Conservation (phyloP, 2,329 filamentous ascomycete genomes). For the Biscogniauxia mediterranea region DNA sequence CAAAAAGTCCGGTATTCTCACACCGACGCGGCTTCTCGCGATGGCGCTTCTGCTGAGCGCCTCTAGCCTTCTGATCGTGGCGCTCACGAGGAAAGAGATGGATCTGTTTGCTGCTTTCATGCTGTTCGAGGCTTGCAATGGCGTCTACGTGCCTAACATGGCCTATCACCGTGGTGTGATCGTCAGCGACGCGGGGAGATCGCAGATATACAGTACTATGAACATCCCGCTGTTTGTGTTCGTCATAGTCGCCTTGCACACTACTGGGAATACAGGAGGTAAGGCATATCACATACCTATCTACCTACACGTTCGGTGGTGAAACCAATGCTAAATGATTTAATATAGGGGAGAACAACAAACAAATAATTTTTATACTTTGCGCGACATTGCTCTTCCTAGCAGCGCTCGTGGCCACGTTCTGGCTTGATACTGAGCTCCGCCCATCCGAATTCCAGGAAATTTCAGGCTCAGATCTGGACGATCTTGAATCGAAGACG, state of each 20-base stretch:
- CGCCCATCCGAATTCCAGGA: conserved; percentile 6
- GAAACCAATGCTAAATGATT: neutral
- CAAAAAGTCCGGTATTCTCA: neutral
- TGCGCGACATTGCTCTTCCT: conserved; percentile 23
- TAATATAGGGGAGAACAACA: conserved; percentile 14
- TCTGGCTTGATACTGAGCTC: neutral
- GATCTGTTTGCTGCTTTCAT: conserved; percentile 28
- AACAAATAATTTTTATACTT: conserved; percentile 21
- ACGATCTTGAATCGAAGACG: neutral
- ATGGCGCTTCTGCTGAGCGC: conserved; percentile 24
- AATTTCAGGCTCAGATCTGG: conserved; percentile 7
- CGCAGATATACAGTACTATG: conserved; percentile 34
- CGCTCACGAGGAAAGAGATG: conserved; percentile 21
- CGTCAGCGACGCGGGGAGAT: conserved; percentile 28
- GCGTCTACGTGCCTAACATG: conserved; percentile 34
- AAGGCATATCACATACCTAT: neutral
- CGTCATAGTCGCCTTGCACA: conserved; percentile 47
- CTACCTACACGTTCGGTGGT: neutral
- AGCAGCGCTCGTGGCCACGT: conserved; percentile 17
- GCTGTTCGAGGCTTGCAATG: conserved; percentile 34
- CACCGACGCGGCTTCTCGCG: conserved; percentile 21
- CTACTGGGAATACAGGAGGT: conserved; percentile 32
- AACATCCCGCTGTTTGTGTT: conserved; percentile 57
- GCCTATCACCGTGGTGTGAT: conserved; percentile 32
- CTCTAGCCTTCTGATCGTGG: conserved; percentile 22